Conservation (phyloP, 108 stramenopile genomes). For the Stephanodiscus minutulus region DNA sequence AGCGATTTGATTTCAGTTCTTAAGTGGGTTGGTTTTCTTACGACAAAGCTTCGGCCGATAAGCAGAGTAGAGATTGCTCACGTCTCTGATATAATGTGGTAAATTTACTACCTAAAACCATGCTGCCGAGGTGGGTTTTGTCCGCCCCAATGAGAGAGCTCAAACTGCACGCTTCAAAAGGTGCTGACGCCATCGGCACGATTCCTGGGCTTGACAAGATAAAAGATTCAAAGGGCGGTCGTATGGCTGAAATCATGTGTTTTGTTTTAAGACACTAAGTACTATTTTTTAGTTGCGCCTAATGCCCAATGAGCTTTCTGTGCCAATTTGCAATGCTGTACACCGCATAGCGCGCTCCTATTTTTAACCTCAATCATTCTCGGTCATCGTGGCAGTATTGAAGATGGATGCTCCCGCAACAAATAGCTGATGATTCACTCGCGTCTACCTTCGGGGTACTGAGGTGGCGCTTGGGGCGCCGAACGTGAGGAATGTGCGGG, state of each 20-base stretch:
- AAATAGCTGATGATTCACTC: neutral
- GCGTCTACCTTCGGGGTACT: slow-evolving; percentile 9
- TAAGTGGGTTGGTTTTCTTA: neutral
- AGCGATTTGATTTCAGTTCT: neutral
- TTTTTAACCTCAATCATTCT: neutral
- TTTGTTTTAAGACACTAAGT: too few relatives aligned
- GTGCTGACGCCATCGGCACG: too few relatives aligned
- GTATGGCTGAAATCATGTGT: too few relatives aligned
- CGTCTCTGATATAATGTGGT: neutral
- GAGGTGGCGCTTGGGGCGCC: slow-evolving; percentile 16
- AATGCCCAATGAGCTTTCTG: neutral
- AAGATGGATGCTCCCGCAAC: too few relatives aligned
- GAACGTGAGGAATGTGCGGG: slow-evolving; percentile 16
- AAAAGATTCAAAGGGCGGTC: too few relatives aligned
- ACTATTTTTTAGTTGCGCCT: too few relatives aligned
- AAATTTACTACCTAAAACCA: neutral
- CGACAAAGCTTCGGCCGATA: too few relatives aligned
- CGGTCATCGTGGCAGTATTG: neutral
- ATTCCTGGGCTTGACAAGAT: too few relatives aligned
- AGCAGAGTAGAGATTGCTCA: too few relatives aligned
- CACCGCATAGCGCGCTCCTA: neutral
- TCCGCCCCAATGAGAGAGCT: too few relatives aligned
- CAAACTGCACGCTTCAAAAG: too few relatives aligned
- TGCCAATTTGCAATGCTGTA: too few relatives aligned
- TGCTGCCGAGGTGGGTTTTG: neutral